A percentile compares a stretch with the other conserved stretches of the same genome.
phyloP scores from a whole-genome alignment of 2,329 filamentous ascomycete species.

The Phyllosticta citribraziliensis region DNA sequence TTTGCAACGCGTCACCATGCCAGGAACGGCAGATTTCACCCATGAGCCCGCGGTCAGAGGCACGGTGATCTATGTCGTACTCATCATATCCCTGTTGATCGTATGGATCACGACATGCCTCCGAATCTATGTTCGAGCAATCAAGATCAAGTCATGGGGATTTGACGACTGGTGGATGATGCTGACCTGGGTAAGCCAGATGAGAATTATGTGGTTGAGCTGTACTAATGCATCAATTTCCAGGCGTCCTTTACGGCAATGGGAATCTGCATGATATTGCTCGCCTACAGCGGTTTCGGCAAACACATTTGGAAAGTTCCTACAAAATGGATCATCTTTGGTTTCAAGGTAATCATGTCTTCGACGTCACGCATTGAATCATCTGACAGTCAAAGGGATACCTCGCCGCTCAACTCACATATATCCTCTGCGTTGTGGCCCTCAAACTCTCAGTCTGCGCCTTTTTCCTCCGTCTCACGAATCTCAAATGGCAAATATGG shows the following conservation, averaged over 20 bases:
- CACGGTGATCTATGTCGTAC: neutral
- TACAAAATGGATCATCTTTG: neutral
- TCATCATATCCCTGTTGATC: neutral
- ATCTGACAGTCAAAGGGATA: neutral
- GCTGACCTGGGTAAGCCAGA: neutral
- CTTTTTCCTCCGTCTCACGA: conserved; percentile 1
- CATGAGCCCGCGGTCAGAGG: neutral
- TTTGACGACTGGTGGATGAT: conserved; percentile 1
- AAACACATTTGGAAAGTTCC: conserved; percentile 1
- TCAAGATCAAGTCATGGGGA: conserved; percentile 1
- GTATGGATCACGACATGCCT: neutral
- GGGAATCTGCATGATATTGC: neutral
- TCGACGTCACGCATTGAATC: neutral
- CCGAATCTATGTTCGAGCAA: neutral
- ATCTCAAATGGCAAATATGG: neutral
- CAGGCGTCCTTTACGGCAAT: neutral
- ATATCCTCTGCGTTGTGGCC: neutral
- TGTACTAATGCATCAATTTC: neutral
- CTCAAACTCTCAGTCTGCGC: neutral
- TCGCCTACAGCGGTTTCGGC: conserved; percentile 1
- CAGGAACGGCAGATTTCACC: neutral
- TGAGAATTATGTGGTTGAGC: neutral
- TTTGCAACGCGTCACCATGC: neutral
- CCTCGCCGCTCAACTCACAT: conserved; percentile 1
- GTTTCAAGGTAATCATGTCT: neutral